These are phyloP conservation scores for Gonapodya prolifera DNA, from an alignment of 192 early-diverging fungal genomes.

Conservation along the genomic window DNA sequence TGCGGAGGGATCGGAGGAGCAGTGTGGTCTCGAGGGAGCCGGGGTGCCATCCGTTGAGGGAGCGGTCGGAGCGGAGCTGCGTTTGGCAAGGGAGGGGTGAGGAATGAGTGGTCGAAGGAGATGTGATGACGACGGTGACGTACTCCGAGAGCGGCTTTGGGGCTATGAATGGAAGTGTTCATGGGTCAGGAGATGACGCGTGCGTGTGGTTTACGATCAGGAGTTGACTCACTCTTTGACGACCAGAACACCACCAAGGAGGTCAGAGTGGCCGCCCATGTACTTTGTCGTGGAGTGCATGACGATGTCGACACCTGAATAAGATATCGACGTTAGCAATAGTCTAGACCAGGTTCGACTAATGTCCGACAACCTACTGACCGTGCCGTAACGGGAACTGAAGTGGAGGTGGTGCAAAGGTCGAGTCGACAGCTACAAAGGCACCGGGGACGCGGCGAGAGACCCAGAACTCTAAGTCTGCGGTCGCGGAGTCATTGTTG, in stretches of 20 bases:
- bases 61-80: slow-evolving; percentile 30
- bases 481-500: slow-evolving; percentile 18
- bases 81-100: neutral
- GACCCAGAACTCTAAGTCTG: slow-evolving; percentile 17
- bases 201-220: slow-evolving; percentile 16
- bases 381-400: slow-evolving; percentile 34
- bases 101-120: neutral
- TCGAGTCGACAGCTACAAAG: slow-evolving; percentile 44
- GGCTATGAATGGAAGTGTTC: neutral
- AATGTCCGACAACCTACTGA: no score
- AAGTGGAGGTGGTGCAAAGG: slow-evolving; percentile 60
- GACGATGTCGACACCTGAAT: slow-evolving; percentile 51
- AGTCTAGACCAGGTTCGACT: no score
- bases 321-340: no score
- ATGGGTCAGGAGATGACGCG: neutral
- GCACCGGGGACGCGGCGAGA: slow-evolving; percentile 28
- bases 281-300: slow-evolving; percentile 64
- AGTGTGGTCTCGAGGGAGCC: slow-evolving; percentile 59
- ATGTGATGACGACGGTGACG: neutral
- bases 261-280: slow-evolving; percentile 56
- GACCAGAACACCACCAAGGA: slow-evolving; percentile 50
- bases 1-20: slow-evolving; percentile 41
- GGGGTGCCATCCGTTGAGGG: slow-evolving; percentile 33
- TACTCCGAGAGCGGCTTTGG: neutral
- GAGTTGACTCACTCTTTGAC: slow-evolving; percentile 17